Percentiles rank a stretch among this genome's conserved stretches.
phyloP scores from a whole-genome alignment of 495 filamentous ascomycete genomes.

The Penicillium canariense region DNA sequence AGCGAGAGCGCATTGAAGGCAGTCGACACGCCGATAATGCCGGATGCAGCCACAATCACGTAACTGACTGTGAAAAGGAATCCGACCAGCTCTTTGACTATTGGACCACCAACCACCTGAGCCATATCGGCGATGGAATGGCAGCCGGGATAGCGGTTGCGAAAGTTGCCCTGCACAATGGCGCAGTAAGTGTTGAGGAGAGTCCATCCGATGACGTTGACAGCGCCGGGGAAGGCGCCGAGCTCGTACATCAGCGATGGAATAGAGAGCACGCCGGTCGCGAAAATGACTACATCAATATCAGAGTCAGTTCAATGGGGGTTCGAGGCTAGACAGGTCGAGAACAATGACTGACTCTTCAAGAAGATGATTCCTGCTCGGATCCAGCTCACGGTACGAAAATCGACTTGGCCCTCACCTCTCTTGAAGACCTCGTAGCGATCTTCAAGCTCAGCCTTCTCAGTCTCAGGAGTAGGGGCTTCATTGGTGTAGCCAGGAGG shows the following conservation, averaged over 20 bases:
- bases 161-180: constrained; percentile 39
- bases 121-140: constrained; percentile 66
- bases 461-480: constrained; percentile 3
- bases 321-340: not conserved
- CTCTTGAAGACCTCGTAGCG: constrained; percentile 52
- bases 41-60: constrained; percentile 46
- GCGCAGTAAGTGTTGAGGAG: constrained; percentile 56
- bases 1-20: constrained; percentile 50
- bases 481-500: constrained; percentile 6
- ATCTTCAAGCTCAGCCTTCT: constrained; percentile 22
- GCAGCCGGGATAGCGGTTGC: constrained; percentile 37
- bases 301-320: not conserved
- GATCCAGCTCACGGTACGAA: constrained; percentile 58
- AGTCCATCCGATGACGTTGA: constrained; percentile 59
- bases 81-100: constrained; percentile 44
- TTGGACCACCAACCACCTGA: constrained; percentile 57
- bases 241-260: constrained; percentile 59
- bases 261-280: constrained; percentile 60
- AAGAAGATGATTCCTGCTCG: constrained; percentile 56
- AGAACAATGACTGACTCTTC: constrained; percentile 33
- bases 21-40: constrained; percentile 50
- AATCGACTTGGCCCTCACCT: constrained; percentile 49
- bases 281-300: constrained; percentile 39
- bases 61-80: constrained; percentile 47
- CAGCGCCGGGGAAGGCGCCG: constrained; percentile 56